Evolutionary conservation across 1,284 basidiomycete genomes (phyloP), one percentile per base, ranked within the genome.

Genomic region (Trichosporon coremiiforme): DNA sequence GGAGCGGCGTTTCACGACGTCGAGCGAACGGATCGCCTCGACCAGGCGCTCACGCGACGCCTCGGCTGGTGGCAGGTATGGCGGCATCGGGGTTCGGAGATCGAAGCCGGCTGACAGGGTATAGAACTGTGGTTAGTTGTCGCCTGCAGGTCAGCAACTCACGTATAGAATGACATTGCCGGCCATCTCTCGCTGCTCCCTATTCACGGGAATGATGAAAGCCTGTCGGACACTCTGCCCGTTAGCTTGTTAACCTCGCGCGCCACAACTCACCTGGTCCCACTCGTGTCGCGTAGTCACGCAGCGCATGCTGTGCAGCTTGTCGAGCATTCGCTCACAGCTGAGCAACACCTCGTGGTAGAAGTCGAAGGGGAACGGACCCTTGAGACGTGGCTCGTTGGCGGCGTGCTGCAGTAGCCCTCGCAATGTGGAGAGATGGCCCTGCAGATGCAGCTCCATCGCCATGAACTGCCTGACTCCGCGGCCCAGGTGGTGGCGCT

Each of bases 231-330:
- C 80, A 25, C 75, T 75, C 75, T 81, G 66, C 17, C 12, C 15
- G 63, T 70, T 41, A 71, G 67, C 69, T 55, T 5, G 2, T n/a
- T 8, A 10, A 29, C 15, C 2, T 8, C 17, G 64, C 17, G 17
- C 8, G 8, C 6, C 8, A 17, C n/a, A 2, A 84, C 88, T 75
- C 72, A 92, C 57, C 29, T 60, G 57, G 17, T 60, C 57, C 94
- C 95, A 98, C 84, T 96, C 94, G 79, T 94, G 91, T 33, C 94
- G 88, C 0, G 93, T 93, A 2, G 93, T 97, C 10, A 98, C 95
- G 78, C 93, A 95, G 55, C 95, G 89, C 91, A 98, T 96, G 75
- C 91, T 92, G 80, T 98, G 96, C 70, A 99, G 84, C 78, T 79
- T 69, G 79, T 95, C 94, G 71, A 95, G 85, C 73, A 98, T 95